Base-by-base conservation (phyloP, 164 flowering plant genomes). In the Vitis amurensis region DNA sequence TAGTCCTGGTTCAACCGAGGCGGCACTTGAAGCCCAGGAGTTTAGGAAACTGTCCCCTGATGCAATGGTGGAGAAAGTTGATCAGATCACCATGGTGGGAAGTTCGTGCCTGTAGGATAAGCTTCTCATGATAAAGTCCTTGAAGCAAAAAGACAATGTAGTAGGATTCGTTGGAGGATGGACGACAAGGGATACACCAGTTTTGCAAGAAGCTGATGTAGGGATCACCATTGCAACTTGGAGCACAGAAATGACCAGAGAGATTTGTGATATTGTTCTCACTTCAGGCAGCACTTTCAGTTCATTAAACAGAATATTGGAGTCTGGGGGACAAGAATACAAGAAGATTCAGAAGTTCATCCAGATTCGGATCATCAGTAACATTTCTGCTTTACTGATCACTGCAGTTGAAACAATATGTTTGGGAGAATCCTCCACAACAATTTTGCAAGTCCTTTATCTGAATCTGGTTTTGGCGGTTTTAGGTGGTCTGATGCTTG, bases 161-260 rank as follows among this genome's bases (percentile, higher is more conserved):
- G 79, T 79, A 48, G 77, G 75, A 3, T 48, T 76, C 15, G 2
- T 57, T 37, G 79, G 79, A 51, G 47, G 74, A 17, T 29, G 30
- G 50, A 37, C 62, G 31, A 65, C 64, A 58, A 53, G 16, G 44
- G 80, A 76, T n/a, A 27, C 51, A 68, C 74, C 69, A 55, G 66
- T 74, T 49, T 63, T 78, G 5, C 72, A 57, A 71, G 69, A 68
- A 72, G 79, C 79, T 9, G 75, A 81, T 61, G 51, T 78, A 50
- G 79, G 79, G 60, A 44, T 81, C 3, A 30, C 69, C 1, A 44
- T 63, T 30, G 72, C 55, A 14, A 53, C 51, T 16, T 15, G 23
- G 65, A 37, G 72, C 68, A 68, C 74, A 0, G 71, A 69, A 67
- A 17, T 29, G 59, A 73, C 73, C 8, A 67, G 37, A 67, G 70